Conservation (phyloP, 176 grass and related monocot genomes). For the Pontederia paniculata region DNA sequence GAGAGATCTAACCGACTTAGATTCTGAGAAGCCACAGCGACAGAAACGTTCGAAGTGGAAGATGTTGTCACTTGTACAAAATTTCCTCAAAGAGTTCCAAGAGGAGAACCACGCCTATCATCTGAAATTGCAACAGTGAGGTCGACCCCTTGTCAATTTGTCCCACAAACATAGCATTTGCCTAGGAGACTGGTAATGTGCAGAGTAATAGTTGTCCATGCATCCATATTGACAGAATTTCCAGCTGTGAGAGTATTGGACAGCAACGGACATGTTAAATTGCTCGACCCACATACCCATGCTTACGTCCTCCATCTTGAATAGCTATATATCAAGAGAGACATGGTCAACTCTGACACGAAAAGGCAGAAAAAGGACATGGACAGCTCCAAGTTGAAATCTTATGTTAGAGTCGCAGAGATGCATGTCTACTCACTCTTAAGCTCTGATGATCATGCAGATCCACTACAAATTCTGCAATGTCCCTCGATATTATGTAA, state of each 20-base stretch:
- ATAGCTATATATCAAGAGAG: too few relatives aligned
- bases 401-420: not conserved
- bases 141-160: slow-evolving; percentile 49
- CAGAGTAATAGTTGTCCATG: slow-evolving; percentile 74
- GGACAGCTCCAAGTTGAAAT: not conserved
- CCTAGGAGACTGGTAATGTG: slow-evolving; percentile 91
- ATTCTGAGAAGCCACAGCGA: too few relatives aligned
- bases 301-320: slow-evolving; percentile 98
- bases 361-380: too few relatives aligned
- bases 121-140: slow-evolving; percentile 85
- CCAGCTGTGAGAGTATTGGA: slow-evolving; percentile 88
- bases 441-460: slow-evolving; percentile 64
- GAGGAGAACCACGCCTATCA: slow-evolving; percentile 12
- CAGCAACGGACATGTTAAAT: slow-evolving; percentile 48
- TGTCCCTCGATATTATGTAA: slow-evolving; percentile 78
- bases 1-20: too few relatives aligned
- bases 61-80: too few relatives aligned
- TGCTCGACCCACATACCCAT: slow-evolving; percentile 96
- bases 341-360: too few relatives aligned
- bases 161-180: slow-evolving; percentile 89
- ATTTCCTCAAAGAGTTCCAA: too few relatives aligned
- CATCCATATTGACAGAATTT: slow-evolving; percentile 95
- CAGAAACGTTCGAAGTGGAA: too few relatives aligned
- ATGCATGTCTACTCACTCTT: slow-evolving; percentile 33
- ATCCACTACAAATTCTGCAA: slow-evolving; percentile 65